Evolutionary conservation across 192 early-diverging fungal species (phyloP).

Genomic region (Glomus cerebriforme): DNA sequence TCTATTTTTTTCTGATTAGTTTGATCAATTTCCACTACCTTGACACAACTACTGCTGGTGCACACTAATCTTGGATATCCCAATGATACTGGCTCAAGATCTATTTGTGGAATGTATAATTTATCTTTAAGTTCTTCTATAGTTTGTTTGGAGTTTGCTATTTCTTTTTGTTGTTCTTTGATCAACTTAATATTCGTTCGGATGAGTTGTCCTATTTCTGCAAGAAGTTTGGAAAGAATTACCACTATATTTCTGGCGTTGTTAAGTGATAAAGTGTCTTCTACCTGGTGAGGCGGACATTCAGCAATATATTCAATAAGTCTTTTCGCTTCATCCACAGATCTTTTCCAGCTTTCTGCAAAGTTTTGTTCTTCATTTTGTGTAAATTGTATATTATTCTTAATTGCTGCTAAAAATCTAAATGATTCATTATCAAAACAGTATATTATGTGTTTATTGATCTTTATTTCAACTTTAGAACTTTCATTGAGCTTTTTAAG

Average conservation of each 20-base stretch:
- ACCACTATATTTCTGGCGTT: constrained; percentile 31
- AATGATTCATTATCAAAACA: constrained; percentile 42
- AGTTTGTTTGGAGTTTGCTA: constrained; percentile 28
- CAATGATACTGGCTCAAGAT: constrained; percentile 32
- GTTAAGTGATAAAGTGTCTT: constrained; percentile 38
- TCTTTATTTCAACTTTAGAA: constrained; percentile 23
- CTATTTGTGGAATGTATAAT: constrained; percentile 27
- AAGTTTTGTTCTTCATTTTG: constrained; percentile 25
- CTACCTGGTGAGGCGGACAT: constrained; percentile 27
- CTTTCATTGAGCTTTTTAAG: constrained; percentile 28
- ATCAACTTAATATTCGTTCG: constrained; percentile 26
- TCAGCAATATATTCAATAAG: constrained; percentile 27
- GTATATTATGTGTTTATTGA: constrained; percentile 22
- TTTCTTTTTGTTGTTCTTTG: constrained; percentile 25
- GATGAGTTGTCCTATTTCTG: constrained; percentile 36
- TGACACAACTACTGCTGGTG: constrained; percentile 28
- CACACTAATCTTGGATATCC: constrained; percentile 35
- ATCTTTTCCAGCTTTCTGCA: constrained; percentile 36
- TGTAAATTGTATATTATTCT: constrained; percentile 25
- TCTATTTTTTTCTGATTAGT: constrained; percentile 28
- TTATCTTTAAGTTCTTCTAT: constrained; percentile 28
- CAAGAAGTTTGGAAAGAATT: constrained; percentile 29
- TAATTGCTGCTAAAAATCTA: constrained; percentile 37
- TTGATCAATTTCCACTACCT: background rate
- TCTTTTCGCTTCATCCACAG: constrained; percentile 29